A percentile compares a stretch with the other conserved stretches of the same genome.
Conservation (phyloP, 805 yeast species). For the Cyberlindnera suaveolens region DNA sequence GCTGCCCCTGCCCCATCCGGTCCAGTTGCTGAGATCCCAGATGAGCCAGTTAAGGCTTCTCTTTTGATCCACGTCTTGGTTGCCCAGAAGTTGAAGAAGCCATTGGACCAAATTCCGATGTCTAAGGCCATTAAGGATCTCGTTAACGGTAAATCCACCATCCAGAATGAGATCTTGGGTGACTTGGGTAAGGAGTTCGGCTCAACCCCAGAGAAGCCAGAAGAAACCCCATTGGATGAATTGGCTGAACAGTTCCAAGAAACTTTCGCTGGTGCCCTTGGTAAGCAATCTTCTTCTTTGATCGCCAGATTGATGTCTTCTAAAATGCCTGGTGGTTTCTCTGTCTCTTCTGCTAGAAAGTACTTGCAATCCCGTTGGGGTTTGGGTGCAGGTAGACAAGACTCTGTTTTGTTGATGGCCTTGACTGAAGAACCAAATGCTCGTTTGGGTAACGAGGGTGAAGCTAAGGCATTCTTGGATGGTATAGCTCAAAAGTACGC, state of each 20-base stretch:
- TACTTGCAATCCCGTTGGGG: constrained; percentile 92
- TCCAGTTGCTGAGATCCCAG: constrained; percentile 80
- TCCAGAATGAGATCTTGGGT: constrained; percentile 97
- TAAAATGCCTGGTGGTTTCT: constrained; percentile 99
- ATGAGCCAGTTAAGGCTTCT: constrained; percentile 82
- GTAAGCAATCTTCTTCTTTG: constrained; percentile 88
- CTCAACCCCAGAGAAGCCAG: constrained; percentile 97
- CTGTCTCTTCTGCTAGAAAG: constrained; percentile 86
- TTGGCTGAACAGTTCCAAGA: constrained; percentile 95
- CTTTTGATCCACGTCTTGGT: constrained; percentile 82
- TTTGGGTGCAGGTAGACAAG: constrained; percentile 90
- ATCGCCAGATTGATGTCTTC: constrained; percentile 89
- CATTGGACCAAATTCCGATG: constrained; percentile 79
- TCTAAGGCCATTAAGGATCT: constrained; percentile 93
- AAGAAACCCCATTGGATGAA: constrained; percentile 93
- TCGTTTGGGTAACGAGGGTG: constrained; percentile 81
- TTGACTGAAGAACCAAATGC: constrained; percentile 86
- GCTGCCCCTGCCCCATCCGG: constrained; percentile 58
- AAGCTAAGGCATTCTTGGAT: constrained; percentile 88
- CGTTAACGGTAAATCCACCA: constrained; percentile 98
- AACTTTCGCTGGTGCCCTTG: constrained; percentile 79
- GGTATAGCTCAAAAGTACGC: constrained; percentile 81
- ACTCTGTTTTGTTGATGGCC: constrained; percentile 76
- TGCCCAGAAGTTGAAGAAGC: constrained; percentile 92
- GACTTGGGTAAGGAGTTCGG: constrained; percentile 98